These are phyloP conservation scores for Plectranthus barbatus DNA, from an alignment of 257 asterid genomes.

Conservation along the genomic window DNA sequence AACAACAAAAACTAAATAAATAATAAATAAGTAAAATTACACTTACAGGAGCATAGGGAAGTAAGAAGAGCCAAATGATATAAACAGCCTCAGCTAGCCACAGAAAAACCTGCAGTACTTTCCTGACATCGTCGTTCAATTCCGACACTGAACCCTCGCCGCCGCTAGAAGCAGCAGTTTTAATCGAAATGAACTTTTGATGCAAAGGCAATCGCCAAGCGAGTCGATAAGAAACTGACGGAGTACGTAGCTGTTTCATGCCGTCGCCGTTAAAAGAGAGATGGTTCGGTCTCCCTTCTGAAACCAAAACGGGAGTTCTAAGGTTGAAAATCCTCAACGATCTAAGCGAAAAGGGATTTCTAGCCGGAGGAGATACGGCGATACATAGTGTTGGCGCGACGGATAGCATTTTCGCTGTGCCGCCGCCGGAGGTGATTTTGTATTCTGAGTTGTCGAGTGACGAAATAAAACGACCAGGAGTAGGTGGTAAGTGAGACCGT, in stretches of 20 bases:
- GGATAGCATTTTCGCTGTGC: conserved; percentile 15
- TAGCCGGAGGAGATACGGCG: background rate
- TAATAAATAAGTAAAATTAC: background rate
- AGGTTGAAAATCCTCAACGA: background rate
- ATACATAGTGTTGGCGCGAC: conserved; percentile 9
- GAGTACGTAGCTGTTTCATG: background rate
- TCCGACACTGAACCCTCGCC: conserved; percentile 44
- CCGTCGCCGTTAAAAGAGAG: conserved; percentile 2
- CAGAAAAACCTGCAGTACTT: conserved; percentile 32
- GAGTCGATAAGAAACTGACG: background rate
- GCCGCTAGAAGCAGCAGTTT: conserved; percentile 22
- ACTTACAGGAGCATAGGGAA: conserved; percentile 92
- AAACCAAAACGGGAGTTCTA: background rate
- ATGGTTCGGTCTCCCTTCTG: background rate
- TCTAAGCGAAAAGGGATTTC: conserved; percentile 2
- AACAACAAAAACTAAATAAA: background rate
- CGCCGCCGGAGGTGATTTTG: background rate
- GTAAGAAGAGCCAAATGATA: conserved; percentile 82
- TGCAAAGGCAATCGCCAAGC: conserved; percentile 12
- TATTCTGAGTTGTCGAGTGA: background rate
- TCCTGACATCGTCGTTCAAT: conserved; percentile 41
- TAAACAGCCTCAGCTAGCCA: conserved; percentile 75
- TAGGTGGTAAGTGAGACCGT: background rate
- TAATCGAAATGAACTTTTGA: conserved; percentile 12
- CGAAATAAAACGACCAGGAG: background rate